Base-by-base conservation (phyloP, 371 early-diverging fungal genomes). In the Apophysomyces trapeziformis region DNA sequence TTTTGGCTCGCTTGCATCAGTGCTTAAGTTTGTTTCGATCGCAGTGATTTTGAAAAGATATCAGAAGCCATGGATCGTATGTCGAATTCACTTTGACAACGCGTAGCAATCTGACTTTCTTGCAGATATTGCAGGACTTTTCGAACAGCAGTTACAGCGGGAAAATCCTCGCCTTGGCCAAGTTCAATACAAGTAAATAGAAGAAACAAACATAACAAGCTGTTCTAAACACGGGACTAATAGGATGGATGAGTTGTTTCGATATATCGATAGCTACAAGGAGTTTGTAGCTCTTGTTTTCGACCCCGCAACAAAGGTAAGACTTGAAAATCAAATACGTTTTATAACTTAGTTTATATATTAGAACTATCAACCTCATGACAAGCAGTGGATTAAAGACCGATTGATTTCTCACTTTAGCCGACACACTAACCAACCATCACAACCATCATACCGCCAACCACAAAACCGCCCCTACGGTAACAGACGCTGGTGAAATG, bases 361-460 rank as follows among this genome's bases (percentile, higher is more conserved):
- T 13, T 58, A 82, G 82, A 73, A 54, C 26, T 82, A 82, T 65
- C 64, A 63, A 43, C 82, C 82, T 39, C 74, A 70, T 32, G 75
- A 82, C 61, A 82, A 74, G 65, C 75, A 74, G 36, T 82, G 83
- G 83, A 77, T 82, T 54, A 82, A 82, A 41, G 78, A 79, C 8
- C 64, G 72, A n/a, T 45, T 82, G 21, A 63, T 82, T 61, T 67
- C 72, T 16, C 79, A 82, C 71, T 77, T 82, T 43, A 79, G 80
- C 32, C 72, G 69, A 41, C 68, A 72, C 13, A 58, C 60, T 54
- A 38, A 44, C 21, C 41, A 58, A n/a, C 63, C 68, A 26, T 56
- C 68, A 14, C 68, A 47, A 67, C 59, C 45, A 38, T 63, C 50
- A 44, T 57, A 66, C 9, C 47, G 60, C 13, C 61, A 39, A 26